Evolutionary conservation across 2,329 filamentous ascomycete genomes (phyloP).

Genomic region (Metarhizium rileyi): DNA sequence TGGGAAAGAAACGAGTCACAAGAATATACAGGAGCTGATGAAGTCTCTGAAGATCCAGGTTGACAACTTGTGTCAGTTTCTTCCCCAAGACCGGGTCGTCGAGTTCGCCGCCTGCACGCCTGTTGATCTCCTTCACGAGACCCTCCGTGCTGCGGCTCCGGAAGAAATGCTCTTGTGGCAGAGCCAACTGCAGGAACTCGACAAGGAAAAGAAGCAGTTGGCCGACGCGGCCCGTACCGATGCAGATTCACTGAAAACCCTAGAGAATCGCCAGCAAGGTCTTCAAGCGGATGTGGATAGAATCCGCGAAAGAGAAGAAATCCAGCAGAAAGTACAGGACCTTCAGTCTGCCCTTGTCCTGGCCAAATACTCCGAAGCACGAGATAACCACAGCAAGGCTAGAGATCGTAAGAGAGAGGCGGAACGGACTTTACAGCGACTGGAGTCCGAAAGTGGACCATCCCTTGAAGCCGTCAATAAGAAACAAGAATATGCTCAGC

Average conservation of each 20-base stretch:
- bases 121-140: conserved; percentile 73
- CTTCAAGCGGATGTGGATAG: conserved; percentile 77
- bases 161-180: conserved; percentile 74
- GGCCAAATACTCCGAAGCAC: conserved; percentile 51
- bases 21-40: conserved; percentile 57
- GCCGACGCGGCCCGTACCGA: conserved; percentile 49
- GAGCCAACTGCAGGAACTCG: conserved; percentile 58
- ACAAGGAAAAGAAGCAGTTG: conserved; percentile 56
- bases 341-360: conserved; percentile 58
- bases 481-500: conserved; percentile 57
- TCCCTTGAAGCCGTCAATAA: conserved; percentile 56
- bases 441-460: conserved; percentile 55
- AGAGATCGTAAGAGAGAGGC: conserved; percentile 48
- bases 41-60: conserved; percentile 78
- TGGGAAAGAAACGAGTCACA: conserved; percentile 50
- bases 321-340: conserved; percentile 53
- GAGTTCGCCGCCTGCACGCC: conserved; percentile 83
- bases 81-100: conserved; percentile 91
- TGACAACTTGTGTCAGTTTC: conserved; percentile 94
- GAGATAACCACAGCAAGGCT: conserved; percentile 35
- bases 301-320: conserved; percentile 62
- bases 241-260: conserved; percentile 50
- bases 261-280: conserved; percentile 64
- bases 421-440: conserved; percentile 42
- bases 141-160: conserved; percentile 78